Conservation (phyloP, 306 rosid genomes). For the Fragaria nilgerrensis region DNA sequence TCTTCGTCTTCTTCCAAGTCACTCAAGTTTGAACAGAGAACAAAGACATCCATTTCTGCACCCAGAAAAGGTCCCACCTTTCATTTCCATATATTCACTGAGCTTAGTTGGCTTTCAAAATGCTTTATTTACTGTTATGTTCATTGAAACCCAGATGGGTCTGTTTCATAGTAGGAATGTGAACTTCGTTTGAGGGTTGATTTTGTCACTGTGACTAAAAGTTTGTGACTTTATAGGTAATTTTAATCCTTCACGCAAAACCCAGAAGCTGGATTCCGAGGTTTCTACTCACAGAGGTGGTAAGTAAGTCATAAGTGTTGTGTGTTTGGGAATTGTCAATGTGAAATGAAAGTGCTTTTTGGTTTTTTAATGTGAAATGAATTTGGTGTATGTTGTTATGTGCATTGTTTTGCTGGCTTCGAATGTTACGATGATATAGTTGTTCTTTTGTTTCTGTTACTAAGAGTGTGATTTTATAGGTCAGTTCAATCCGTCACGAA, state of each 20-base stretch:
- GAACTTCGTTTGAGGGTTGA: not conserved
- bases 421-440: not conserved
- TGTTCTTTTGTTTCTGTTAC: slow-evolving; percentile 7
- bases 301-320: slow-evolving; percentile 18
- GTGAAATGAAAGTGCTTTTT: not conserved
- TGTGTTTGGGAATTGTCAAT: not conserved
- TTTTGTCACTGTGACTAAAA: slow-evolving; percentile 13
- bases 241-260: slow-evolving; percentile 34
- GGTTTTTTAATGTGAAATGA: not conserved
- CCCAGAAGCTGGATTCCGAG: slow-evolving; percentile 66
- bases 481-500: slow-evolving; percentile 30
- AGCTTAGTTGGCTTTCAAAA: not conserved
- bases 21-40: slow-evolving; percentile 32
- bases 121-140: not conserved
- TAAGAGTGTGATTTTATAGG: slow-evolving; percentile 37
- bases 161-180: not conserved
- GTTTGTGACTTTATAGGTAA: slow-evolving; percentile 39
- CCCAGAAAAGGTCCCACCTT: slow-evolving; percentile 46
- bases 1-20: slow-evolving; percentile 32
- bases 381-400: not conserved
- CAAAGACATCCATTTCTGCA: slow-evolving; percentile 30
- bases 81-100: not conserved
- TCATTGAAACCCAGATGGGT: not conserved
- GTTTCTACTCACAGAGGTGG: slow-evolving; percentile 87
- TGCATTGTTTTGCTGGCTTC: slow-evolving; percentile 10